Conservation (phyloP, 108 stramenopile species). For the Seminavis robusta region DNA sequence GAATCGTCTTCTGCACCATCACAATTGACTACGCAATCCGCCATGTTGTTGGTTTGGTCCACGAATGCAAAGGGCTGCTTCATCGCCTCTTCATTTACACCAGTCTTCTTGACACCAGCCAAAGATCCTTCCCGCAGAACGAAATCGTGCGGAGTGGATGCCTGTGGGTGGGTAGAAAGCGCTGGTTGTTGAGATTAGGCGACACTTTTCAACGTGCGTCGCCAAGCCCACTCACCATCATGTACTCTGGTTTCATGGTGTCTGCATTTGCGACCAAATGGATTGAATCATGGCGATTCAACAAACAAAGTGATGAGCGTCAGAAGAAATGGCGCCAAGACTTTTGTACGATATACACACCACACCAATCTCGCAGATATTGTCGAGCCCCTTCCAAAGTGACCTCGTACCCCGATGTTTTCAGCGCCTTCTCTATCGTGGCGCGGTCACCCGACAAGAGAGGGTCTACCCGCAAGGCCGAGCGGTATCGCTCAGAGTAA, state of each 20-base stretch:
- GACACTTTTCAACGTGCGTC: too few species aligned
- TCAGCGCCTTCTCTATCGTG: slow-evolving; percentile 53
- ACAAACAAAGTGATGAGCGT: too few species aligned
- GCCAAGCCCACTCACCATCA: too few species aligned
- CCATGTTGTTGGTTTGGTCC: slow-evolving; percentile 8
- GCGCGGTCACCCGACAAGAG: slow-evolving; percentile 72
- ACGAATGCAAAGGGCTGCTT: slow-evolving; percentile 66
- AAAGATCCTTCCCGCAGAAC: slow-evolving; percentile 37
- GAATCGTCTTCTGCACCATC: slow-evolving; percentile 48
- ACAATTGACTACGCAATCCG: slow-evolving; percentile 28
- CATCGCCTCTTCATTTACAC: slow-evolving; percentile 59
- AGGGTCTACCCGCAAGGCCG: slow-evolving; percentile 89
- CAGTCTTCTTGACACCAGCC: slow-evolving; percentile 28
- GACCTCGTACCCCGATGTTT: slow-evolving; percentile 56
- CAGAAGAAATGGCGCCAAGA: too few species aligned
- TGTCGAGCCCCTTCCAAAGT: slow-evolving; percentile 71
- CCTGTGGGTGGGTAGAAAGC: too few species aligned
- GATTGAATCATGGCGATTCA: too few species aligned
- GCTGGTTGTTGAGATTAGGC: too few species aligned
- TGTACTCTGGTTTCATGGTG: slow-evolving; percentile 86
- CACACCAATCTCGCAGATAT: slow-evolving; percentile 79
- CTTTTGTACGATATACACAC: too few species aligned
- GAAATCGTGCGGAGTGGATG: slow-evolving; percentile 89
- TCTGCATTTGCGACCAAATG: too few species aligned
- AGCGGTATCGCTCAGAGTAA: slow-evolving; percentile 61